phyloP scores from a whole-genome alignment of 2,329 filamentous ascomycete species.

The Penicillium sp. region DNA sequence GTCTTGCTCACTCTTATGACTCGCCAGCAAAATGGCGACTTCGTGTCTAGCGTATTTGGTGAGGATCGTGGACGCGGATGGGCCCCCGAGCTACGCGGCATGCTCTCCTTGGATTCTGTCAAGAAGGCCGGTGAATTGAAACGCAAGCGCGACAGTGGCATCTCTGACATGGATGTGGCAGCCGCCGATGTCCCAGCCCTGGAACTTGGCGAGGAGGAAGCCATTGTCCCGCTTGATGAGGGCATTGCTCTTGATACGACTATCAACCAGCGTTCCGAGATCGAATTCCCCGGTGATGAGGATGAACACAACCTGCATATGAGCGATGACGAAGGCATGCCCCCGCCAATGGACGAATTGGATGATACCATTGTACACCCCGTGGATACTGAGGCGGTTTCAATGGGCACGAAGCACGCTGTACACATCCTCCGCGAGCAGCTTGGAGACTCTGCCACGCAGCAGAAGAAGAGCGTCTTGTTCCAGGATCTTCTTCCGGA shows the following conservation, averaged over 20 bases:
- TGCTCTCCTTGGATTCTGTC: conserved; percentile 81
- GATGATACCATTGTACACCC: conserved; percentile 80
- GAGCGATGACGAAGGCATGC: conserved; percentile 48
- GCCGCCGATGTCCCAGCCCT: conserved; percentile 60
- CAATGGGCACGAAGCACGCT: conserved; percentile 87
- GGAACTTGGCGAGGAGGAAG: conserved; percentile 63
- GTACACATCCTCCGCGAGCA: conserved; percentile 89
- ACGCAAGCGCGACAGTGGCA: conserved; percentile 85
- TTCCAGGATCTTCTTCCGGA: conserved; percentile 92
- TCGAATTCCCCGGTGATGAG: conserved; percentile 62
- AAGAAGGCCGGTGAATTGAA: conserved; percentile 76
- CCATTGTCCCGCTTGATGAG: conserved; percentile 47
- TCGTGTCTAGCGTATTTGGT: conserved; percentile 81
- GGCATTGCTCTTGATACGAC: conserved; percentile 51
- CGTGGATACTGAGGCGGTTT: conserved; percentile 79
- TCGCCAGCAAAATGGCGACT: conserved; percentile 85
- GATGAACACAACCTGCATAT: conserved; percentile 43
- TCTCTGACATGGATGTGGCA: conserved; percentile 72
- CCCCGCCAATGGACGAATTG: conserved; percentile 58
- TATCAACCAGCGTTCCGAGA: conserved; percentile 54
- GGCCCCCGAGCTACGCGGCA: conserved; percentile 89
- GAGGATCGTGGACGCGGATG: conserved; percentile 73
- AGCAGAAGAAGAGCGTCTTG: conserved; percentile 73
- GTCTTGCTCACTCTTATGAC: conserved; percentile 82
- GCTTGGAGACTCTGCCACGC: conserved; percentile 64